Conservation (phyloP, 768 basidiomycete genomes). For the Tulasnella sp. region DNA sequence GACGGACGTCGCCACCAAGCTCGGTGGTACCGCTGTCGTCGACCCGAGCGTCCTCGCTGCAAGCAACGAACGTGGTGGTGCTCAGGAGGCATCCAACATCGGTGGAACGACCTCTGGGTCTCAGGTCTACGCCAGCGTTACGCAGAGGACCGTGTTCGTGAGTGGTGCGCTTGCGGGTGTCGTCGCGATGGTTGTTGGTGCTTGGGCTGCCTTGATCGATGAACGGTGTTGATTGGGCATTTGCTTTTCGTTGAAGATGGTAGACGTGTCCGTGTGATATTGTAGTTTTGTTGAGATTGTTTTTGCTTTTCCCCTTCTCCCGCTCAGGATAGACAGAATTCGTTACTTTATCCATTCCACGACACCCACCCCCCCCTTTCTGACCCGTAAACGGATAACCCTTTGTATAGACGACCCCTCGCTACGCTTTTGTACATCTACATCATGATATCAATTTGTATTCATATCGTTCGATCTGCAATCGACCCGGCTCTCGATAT, state of each 20-base stretch:
- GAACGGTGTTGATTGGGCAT: background rate
- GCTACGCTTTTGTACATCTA: too few relatives aligned
- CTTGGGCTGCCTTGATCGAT: background rate
- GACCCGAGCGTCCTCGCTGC: constrained; percentile 54
- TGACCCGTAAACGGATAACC: too few relatives aligned
- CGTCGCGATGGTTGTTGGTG: background rate
- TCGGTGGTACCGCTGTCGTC: constrained; percentile 49
- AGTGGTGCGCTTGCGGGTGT: background rate
- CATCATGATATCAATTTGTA: too few relatives aligned
- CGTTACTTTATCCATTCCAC: background rate
- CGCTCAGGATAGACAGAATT: background rate
- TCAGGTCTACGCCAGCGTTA: background rate
- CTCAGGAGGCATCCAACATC: constrained; percentile 29
- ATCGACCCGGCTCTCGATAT: too few relatives aligned
- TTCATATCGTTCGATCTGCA: too few relatives aligned
- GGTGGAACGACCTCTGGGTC: constrained; percentile 8
- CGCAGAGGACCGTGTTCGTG: background rate
- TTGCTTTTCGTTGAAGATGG: background rate
- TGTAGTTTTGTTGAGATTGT: too few relatives aligned
- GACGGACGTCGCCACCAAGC: constrained; percentile 36
- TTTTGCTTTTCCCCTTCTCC: too few relatives aligned
- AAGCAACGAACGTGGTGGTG: constrained; percentile 55
- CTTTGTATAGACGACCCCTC: too few relatives aligned
- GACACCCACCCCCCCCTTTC: background rate
- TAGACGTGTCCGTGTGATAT: background rate